Percentiles rank a stretch among this genome's conserved stretches.
These are phyloP conservation scores for Inonotus hispidus DNA, from an alignment of 1,284 basidiomycete species.

Conservation along the genomic window DNA sequence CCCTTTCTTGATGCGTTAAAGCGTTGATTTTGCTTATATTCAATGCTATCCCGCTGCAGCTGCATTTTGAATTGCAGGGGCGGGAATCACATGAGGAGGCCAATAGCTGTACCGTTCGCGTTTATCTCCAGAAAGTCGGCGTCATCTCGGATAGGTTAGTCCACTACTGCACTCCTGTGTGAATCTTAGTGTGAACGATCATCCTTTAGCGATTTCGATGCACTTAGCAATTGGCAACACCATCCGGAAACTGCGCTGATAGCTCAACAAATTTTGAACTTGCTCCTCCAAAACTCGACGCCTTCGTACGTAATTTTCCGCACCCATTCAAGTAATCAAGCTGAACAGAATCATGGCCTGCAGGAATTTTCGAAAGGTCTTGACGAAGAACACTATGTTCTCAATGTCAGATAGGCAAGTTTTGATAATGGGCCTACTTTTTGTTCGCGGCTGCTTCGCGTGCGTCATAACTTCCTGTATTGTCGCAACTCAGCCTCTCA, in stretches of 20 bases:
- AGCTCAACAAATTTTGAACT: conserved; percentile 1
- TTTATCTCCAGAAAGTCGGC: not conserved
- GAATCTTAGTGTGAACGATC: not conserved
- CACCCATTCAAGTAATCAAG: not conserved
- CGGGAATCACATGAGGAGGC: not conserved
- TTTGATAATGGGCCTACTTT: not conserved
- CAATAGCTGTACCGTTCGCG: not conserved
- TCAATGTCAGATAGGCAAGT: not conserved
- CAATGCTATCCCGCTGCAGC: not conserved
- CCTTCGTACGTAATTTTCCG: not conserved
- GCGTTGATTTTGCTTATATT: not conserved
- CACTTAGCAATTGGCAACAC: not conserved
- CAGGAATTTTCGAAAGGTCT: not conserved
- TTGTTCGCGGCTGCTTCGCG: conserved; percentile 14
- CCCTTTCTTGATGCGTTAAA: not conserved
- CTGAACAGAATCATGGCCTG: not conserved
- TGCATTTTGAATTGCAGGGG: conserved; percentile 1
- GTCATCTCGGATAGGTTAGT: not conserved
- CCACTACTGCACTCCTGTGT: not conserved
- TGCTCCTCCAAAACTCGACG: conserved; percentile 5
- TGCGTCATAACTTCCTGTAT: not conserved
- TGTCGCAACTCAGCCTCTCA: not conserved
- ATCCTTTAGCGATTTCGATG: not conserved
- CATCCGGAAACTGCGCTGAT: not conserved
- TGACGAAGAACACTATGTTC: conserved; percentile 1